Evolutionary conservation across 805 yeast genomes (phyloP).

Genomic region (Zygoascus tannicola): DNA sequence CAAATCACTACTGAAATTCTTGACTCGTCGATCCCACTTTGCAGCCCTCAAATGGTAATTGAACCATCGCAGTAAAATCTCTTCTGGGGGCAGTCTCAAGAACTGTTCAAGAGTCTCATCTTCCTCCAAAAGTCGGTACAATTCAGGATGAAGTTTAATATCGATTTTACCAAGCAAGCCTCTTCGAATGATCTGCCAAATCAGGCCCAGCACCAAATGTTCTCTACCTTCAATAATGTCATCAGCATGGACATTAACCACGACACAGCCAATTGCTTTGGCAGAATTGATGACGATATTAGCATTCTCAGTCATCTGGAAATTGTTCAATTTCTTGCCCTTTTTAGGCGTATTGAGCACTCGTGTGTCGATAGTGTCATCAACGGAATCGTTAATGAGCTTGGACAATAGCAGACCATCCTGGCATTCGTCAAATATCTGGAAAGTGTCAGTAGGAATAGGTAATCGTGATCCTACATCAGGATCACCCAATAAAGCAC

Average conservation of each 20-base stretch:
- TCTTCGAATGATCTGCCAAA: conserved; percentile 97
- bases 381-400: conserved; percentile 93
- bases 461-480: conserved; percentile 82
- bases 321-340: conserved; percentile 76
- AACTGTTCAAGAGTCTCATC: conserved; percentile 97
- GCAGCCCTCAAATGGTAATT: conserved; percentile 93
- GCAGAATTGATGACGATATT: conserved; percentile 97
- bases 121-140: conserved; percentile 87
- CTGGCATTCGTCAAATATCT: conserved; percentile 90
- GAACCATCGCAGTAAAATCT: conserved; percentile 93
- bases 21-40: conserved; percentile 74
- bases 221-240: conserved; percentile 96
- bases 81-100: conserved; percentile 94
- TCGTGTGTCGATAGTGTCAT: conserved; percentile 97
- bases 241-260: conserved; percentile 95
- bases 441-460: conserved; percentile 87
- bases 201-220: conserved; percentile 86
- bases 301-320: conserved; percentile 94
- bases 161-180: conserved; percentile 92
- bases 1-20: conserved; percentile 80
- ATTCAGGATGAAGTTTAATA: conserved; percentile 91
- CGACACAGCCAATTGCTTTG: conserved; percentile 97
- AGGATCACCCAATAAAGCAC: conserved; percentile 80
- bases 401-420: conserved; percentile 91
- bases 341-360: conserved; percentile 82